Percentiles rank a stretch among this genome's conserved stretches.
phyloP scores from a whole-genome alignment of 2,329 filamentous ascomycete genomes.

The Hyphodiscus sp. region DNA sequence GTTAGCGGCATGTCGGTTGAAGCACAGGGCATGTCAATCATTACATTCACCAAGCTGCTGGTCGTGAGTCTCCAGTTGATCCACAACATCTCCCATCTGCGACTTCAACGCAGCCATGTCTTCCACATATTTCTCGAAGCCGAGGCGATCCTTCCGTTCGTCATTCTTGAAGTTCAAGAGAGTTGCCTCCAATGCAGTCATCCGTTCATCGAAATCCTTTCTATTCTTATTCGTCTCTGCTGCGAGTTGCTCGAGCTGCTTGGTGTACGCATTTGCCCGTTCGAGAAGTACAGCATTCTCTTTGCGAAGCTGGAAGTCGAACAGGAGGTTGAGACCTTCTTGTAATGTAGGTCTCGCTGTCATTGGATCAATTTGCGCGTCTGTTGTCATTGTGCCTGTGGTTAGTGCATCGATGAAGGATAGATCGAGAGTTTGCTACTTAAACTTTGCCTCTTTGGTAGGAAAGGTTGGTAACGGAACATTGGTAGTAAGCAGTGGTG shows the following conservation, averaged over 20 bases:
- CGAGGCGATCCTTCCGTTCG: not conserved
- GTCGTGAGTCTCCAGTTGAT: not conserved
- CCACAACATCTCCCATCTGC: conserved; percentile 1
- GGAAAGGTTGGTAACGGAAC: no score
- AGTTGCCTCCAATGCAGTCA: conserved; percentile 6
- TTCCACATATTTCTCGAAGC: conserved; percentile 5
- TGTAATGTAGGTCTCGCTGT: not conserved
- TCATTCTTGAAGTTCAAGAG: conserved; percentile 8
- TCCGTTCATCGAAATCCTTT: conserved; percentile 8
- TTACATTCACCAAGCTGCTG: not conserved
- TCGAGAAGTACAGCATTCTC: conserved; percentile 19
- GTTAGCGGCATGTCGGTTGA: not conserved
- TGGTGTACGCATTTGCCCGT: conserved; percentile 8
- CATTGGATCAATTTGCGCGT: not conserved
- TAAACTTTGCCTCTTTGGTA: no score
- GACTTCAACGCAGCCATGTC: conserved; percentile 2
- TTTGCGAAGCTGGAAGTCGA: conserved; percentile 21
- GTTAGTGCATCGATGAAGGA: not conserved
- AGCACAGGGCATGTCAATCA: not conserved
- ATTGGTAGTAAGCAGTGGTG: no score
- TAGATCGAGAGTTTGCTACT: not conserved
- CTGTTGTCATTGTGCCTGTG: not conserved
- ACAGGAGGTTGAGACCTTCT: conserved; percentile 14
- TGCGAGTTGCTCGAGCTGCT: conserved; percentile 1
- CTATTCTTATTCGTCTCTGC: conserved; percentile 3